phyloP scores from a whole-genome alignment of 2,329 filamentous ascomycete species.

The Paecilomyces formosus region DNA sequence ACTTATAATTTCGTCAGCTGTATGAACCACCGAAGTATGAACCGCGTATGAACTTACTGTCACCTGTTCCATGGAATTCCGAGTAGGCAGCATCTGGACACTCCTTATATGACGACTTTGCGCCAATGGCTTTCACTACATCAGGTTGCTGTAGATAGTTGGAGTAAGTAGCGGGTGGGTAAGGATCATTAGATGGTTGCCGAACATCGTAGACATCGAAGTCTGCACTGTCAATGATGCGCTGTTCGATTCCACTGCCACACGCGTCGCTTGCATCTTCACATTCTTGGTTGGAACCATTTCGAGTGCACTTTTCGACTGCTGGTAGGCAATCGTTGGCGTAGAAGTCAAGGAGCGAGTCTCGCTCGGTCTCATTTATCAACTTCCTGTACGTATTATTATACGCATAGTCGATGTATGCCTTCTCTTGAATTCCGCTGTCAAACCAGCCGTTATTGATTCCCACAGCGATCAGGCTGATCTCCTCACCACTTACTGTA shows the following conservation, averaged over 20 bases:
- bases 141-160: conserved; percentile 31
- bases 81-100: neutral
- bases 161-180: conserved; percentile 35
- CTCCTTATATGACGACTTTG: neutral
- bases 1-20: neutral
- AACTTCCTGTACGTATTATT: conserved; percentile 23
- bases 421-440: conserved; percentile 34
- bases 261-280: conserved; percentile 25
- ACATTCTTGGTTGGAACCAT: neutral
- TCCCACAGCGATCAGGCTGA: conserved; percentile 48
- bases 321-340: neutral
- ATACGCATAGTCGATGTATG: conserved; percentile 38
- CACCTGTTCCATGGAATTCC: neutral
- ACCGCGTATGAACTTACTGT: neutral
- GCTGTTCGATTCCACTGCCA: conserved; percentile 28
- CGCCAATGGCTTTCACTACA: conserved; percentile 5
- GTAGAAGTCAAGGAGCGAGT: neutral
- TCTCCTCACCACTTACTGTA: conserved; percentile 32
- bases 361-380: neutral
- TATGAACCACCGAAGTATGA: neutral
- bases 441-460: conserved; percentile 55
- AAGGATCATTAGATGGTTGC: conserved; percentile 25
- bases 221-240: conserved; percentile 18
- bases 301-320: neutral
- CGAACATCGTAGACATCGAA: conserved; percentile 42